Evolutionary conservation across 1,284 basidiomycete species (phyloP), one percentile per base, ranked within the genome.

Genomic region (Cutaneotrichosporon sp.): DNA sequence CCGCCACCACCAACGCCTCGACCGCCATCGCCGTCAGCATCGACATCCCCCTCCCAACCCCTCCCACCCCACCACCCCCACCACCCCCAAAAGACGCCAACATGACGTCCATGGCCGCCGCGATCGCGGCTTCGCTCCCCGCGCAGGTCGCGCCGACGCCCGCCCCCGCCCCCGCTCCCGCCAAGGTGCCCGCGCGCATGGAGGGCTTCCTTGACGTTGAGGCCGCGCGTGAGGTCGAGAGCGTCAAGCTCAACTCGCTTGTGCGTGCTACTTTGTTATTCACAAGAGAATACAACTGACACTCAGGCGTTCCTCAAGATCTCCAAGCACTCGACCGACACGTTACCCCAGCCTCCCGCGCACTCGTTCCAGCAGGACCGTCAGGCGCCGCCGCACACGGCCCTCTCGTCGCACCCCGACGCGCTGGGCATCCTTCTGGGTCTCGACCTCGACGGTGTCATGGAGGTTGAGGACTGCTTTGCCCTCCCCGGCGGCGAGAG

Each of bases 381-480:
- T 60, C 75, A 77, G 61, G 72, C 75, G 22, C 76, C 77, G 18
- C 77, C 77, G 3, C 62, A 69, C n/a, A 79, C 76, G n/a, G 71
- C 70, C 26, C 68, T 79, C 26, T 74, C 72, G 11, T 68, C 72
- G 11, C 73, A 76, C 62, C 69, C 87, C 40, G 86, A 87, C 70
- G 89, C 90, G 21, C 87, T 92, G 73, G 94, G 94, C 64, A 85
- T 96, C 62, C 82, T 97, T 50, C 85, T 97, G 66, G 94, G 94
- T 53, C 86, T 99, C 67, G 95, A 97, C 81, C 84, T 97, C 38
- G 90, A 97, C 79, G 92, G 92, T 13, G 86, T 87, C 50, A 86
- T 98, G 68, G 92, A 97, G 82, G 87, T 98, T 56, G 91, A 91
- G 70, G 97, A 98, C 83, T 89, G 88, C 58, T 97, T 97, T 80